Evolutionary conservation across 2,329 filamentous ascomycete genomes (phyloP).

Genomic region (Hypocreales sp.): DNA sequence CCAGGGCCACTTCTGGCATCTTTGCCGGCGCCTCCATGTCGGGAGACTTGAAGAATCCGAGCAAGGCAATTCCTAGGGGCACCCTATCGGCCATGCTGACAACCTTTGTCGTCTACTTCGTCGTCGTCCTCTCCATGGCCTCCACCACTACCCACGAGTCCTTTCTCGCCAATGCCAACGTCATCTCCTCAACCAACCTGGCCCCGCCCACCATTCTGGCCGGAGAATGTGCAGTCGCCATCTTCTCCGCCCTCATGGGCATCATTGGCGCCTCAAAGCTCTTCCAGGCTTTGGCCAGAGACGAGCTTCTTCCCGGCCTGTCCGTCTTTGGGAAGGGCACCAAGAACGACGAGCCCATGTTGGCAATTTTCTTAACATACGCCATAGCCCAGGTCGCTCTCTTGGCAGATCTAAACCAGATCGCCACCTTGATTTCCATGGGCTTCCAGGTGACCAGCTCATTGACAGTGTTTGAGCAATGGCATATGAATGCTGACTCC

Average conservation of each 20-base stretch:
- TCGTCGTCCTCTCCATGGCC: slow-evolving; percentile 68
- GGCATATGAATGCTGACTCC: too few relatives aligned
- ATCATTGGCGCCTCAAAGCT: slow-evolving; percentile 75
- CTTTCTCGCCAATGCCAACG: slow-evolving; percentile 59
- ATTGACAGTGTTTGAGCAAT: too few relatives aligned
- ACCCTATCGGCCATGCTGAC: slow-evolving; percentile 63
- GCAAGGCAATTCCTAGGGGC: slow-evolving; percentile 72
- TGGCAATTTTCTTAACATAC: slow-evolving; percentile 65
- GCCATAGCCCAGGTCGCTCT: slow-evolving; percentile 63
- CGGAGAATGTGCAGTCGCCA: slow-evolving; percentile 67
- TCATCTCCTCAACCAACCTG: slow-evolving; percentile 70
- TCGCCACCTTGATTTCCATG: slow-evolving; percentile 83
- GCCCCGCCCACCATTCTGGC: slow-evolving; percentile 59
- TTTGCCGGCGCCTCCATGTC: slow-evolving; percentile 78
- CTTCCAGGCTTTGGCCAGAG: slow-evolving; percentile 67
- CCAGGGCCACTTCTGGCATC: slow-evolving; percentile 35
- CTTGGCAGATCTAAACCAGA: slow-evolving; percentile 72
- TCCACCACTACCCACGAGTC: slow-evolving; percentile 60
- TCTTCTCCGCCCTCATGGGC: slow-evolving; percentile 80
- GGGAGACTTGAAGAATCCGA: slow-evolving; percentile 68
- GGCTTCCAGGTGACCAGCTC: slow-evolving; percentile 50
- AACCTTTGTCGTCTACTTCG: slow-evolving; percentile 60
- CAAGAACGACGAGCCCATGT: slow-evolving; percentile 57
- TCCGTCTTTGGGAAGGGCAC: slow-evolving; percentile 61
- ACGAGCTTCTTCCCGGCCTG: slow-evolving; percentile 64